Base-by-base conservation (phyloP, 306 rosid genomes). In the Vigna unguiculata region DNA sequence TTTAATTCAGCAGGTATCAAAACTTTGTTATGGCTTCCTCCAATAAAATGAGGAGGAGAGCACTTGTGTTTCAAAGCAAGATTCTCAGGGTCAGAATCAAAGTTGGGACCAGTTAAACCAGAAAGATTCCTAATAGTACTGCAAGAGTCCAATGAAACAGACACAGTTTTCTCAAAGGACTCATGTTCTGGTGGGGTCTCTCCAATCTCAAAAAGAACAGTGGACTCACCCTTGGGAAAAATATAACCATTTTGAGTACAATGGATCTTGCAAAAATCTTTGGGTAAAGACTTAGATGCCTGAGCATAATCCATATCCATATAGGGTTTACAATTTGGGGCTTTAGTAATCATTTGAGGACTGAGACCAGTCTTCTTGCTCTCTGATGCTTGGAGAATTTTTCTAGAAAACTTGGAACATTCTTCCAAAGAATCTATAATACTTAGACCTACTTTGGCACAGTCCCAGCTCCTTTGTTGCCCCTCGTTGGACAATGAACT, bases 201-300 rank as follows among this genome's bases (percentile, higher is more conserved):
- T 46, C 90, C 97, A 51, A 91, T 93, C 84, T 91, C 98, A 55
- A 90, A 93, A 70, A 91, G 75, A 77, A 93, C 92, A 78, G 34
- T 83, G 19, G 88, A 87, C 68, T 82, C 80, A 49, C 82, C 91
- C 86, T 85, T 82, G 30, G 70, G 66, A 7, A 49, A 32, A 13
- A 75, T 49, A 70, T 86, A 74, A 68, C 81, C 74, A 67, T 67
- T 74, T 43, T 71, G 75, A 48, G 83, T 71, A 75, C 45, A 82
- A 52, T 83, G 84, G 67, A 80, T 82, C 81, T 83, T 81, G 48
- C 87, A 77, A 79, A 78, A 90, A 58, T 85, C 87, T 74, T 84
- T 86, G 41, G 97, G 96, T 55, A 91, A 85, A 22, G 98, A 91
- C 40, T 82, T 90, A 25, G 98, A 87, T 54, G 88, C 86, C 81